Base-by-base conservation (phyloP, 192 early-diverging fungal species). In the Entomortierella chlamydospora region DNA sequence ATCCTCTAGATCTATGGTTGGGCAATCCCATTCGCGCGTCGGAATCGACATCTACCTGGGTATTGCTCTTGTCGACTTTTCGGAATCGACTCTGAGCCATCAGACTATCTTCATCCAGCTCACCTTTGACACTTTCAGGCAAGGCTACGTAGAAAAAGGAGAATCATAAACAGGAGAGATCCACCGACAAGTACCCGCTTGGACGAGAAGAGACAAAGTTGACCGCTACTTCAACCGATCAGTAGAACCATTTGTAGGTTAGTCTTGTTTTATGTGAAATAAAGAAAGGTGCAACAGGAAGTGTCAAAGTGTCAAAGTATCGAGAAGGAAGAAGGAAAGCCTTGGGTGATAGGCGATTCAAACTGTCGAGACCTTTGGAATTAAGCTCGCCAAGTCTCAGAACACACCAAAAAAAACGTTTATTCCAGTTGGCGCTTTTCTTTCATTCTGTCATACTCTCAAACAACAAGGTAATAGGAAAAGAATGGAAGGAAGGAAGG, bases 101-200 rank as follows among this genome's bases (percentile, higher is more conserved):
- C 15, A 47, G 15, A 20, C 15, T 5, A 12, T 47, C 25, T 5
- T 54, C 4, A 29, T 58, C 57, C 4, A 22, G 18, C 8, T 11
- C 33, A 23, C 8, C 12, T n/a, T 22, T 18, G 54, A 29, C 25
- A 29, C 26, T 15, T 56, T 10, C 57, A 23, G 73, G 65, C 18
- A 77, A 39, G 6, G 66, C 51, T 22, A 58, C 58, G 42, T 68
- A 77, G 11, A 62, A 77, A 25, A 68, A 43, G 9, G 68, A 37
- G n/a, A 17, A 57, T 20, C 37, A 77, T 37, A 17, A 68, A 2
- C 9, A 77, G 39, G 8, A 77, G 42, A 12, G 60, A 77, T 43
- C 60, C 65, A 15, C 73, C 43, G 2, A 68, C 20, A 31, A 68
- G n/a, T 28, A 52, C 63, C 9, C 61, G 50, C 26, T 68, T 77